phyloP scores from a whole-genome alignment of 352 stramenopile genomes.

The Phytophthora sojae region DNA sequence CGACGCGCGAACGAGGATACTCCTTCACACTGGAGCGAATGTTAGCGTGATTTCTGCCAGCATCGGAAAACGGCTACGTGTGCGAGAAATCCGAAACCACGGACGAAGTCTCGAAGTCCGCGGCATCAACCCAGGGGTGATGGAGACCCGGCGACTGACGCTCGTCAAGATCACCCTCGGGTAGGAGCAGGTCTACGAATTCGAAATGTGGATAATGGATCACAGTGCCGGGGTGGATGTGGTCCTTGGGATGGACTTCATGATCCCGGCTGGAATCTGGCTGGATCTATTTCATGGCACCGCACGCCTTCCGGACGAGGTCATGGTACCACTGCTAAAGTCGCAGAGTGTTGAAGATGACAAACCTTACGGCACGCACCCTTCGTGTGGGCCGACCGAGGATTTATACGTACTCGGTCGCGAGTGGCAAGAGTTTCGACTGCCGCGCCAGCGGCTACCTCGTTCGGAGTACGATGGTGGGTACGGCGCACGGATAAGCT shows the following conservation, averaged over 20 bases:
- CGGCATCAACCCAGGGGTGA: neutral
- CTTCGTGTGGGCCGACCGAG: too few species aligned
- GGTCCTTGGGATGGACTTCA: neutral
- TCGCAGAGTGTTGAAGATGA: too few species aligned
- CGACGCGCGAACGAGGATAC: neutral
- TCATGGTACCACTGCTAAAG: neutral
- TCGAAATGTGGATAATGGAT: slow-evolving; percentile 7
- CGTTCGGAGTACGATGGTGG: too few species aligned
- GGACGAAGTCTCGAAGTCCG: too few species aligned
- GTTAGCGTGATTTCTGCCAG: neutral
- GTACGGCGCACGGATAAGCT: too few species aligned
- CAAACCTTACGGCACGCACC: too few species aligned
- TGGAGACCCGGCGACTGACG: neutral
- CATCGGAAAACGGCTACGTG: too few species aligned
- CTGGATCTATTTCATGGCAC: neutral
- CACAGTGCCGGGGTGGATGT: neutral
- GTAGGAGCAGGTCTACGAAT: neutral
- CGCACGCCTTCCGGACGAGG: neutral
- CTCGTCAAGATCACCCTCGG: neutral
- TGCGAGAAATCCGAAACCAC: too few species aligned
- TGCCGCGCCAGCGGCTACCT: too few species aligned
- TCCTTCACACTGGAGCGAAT: neutral
- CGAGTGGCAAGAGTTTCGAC: too few species aligned
- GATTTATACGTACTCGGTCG: too few species aligned
- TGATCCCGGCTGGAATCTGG: neutral